Conservation (phyloP, 441 rosid genomes). For the Biscutella laevigata region DNA sequence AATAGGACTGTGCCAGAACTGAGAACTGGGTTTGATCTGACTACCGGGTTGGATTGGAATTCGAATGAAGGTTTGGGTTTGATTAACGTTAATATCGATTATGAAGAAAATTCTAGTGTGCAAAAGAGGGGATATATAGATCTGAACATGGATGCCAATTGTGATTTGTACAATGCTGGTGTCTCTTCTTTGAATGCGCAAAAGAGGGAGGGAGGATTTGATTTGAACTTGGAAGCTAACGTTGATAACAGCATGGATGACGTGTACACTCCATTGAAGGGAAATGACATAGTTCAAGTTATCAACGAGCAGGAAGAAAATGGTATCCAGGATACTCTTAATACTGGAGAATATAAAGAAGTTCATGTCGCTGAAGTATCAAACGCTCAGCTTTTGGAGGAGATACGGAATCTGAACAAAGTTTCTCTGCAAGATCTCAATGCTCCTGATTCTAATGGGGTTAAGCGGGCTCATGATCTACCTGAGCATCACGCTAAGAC, state of each 20-base stretch:
- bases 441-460: constrained; percentile 21
- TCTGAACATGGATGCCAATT: constrained; percentile 66
- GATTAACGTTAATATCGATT: constrained; percentile 25
- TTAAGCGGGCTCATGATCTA: constrained; percentile 19
- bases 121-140: constrained; percentile 47
- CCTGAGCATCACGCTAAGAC: constrained; percentile 16
- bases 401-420: constrained; percentile 26
- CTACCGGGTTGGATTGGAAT: constrained; percentile 59
- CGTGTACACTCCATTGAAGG: constrained; percentile 12
- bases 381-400: constrained; percentile 20
- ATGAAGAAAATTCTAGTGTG: constrained; percentile 16
- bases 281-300: constrained; percentile 20
- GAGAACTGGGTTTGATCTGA: constrained; percentile 48
- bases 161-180: constrained; percentile 45
- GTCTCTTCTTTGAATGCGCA: constrained; percentile 19
- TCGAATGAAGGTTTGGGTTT: constrained; percentile 42
- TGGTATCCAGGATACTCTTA: constrained; percentile 21
- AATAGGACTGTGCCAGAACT: constrained; percentile 24
- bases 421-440: constrained; percentile 18
- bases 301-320: constrained; percentile 18
- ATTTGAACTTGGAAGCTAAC: constrained; percentile 67
- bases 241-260: constrained; percentile 39
- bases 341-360: constrained; percentile 32
- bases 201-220: constrained; percentile 49
- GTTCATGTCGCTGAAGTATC: constrained; percentile 33